Evolutionary conservation across 2,329 filamentous ascomycete species (phyloP), one percentile per base, ranked within the genome.

Genomic region (Trichophyton mentagrophytes): DNA sequence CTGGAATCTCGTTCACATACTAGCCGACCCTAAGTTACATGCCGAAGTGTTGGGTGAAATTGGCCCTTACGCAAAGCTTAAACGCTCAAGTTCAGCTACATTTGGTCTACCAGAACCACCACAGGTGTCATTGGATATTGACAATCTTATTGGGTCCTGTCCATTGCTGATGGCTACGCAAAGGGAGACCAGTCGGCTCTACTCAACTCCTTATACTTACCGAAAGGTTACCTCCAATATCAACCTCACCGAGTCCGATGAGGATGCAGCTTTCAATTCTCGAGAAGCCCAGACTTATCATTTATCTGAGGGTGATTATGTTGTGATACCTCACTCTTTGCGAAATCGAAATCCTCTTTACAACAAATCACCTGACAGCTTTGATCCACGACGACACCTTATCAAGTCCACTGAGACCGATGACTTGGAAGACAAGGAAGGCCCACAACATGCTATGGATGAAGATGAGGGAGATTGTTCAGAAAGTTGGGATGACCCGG

Each of bases 1-100:
- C 66, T 82, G 79, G 78, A 74, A 77, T 63, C 63, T 80, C 7
- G 69, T 78, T 27, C 76, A 78, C 57, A 73, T 82, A 44, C 73
- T 76, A 60, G 69, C 74, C 0, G 73, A 74, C 13, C 69, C 72
- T 1, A 66, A 67, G 0, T 70, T 81, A 13, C 65, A 78, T 17
- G 66, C 71, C 13, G 70, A 74, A 7, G 71, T 81, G 17, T 71
- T 77, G 7, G 66, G 70, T 47, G 80, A 82, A 65, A 75, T 80
- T 30, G 68, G 69, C 1, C 71, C 75, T 2, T 77, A 72, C 59
- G 75, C 73, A 15, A 70, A 70, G 49, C 70, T 77, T 8, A 65
- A 65, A 2, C 71, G 74, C 2, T 74, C 72, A 7, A 71, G 65
- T 40, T 68, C 72, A 49, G 74, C 70, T 0, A 73, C 74, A 1